Evolutionary conservation across 106 monocot species (phyloP), one percentile per base, ranked within the genome.

Genomic region (Triglochin maritima): DNA sequence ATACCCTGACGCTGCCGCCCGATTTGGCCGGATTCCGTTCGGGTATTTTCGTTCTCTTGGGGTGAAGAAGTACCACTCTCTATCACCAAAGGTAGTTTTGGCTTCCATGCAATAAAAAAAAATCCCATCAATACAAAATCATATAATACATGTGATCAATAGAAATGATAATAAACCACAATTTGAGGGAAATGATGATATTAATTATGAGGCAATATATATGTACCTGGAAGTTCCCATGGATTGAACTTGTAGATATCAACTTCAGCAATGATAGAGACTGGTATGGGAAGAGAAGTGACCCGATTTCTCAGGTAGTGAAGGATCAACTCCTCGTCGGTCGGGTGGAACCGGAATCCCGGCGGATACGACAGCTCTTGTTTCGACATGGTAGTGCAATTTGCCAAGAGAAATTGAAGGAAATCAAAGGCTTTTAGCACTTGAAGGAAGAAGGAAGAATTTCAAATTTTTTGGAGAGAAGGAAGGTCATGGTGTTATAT

Each of bases 1-100:
- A 62, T 78, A 83, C 17, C 86, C 86, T 9, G 79, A 74, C 12
- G 46, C 57, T 17, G 83, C 65, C 16, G 73, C 64, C 73, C 73
- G 54, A 46, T 73, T 73, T 4, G 73, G 73, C 73, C 73, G n/a
- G 14, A 65, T 51, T n/a, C 73, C 73, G 65, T 73, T 73, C 11
- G 73, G 73, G 15, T 73, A 73, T 65, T 73, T 73, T 57, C 73
- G 5, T 44, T 65, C 64, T 13, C 73, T 73, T 10, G 73, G 73
- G 52, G 63, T 73, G 64, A 73, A 73, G 73, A 73, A 73, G 57
- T 65, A 73, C 73, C 73, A 73, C 65, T 73, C 73, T 17, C 46
- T 65, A 12, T 73, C 73, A 5, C 73, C 73, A 43, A 65, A 73
- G 45, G 58, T 55, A 47, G 63, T 46, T 57, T 64, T 6, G 56